Evolutionary conservation across 1,284 basidiomycete species (phyloP).

Genomic region (Rhodotorula sp.): DNA sequence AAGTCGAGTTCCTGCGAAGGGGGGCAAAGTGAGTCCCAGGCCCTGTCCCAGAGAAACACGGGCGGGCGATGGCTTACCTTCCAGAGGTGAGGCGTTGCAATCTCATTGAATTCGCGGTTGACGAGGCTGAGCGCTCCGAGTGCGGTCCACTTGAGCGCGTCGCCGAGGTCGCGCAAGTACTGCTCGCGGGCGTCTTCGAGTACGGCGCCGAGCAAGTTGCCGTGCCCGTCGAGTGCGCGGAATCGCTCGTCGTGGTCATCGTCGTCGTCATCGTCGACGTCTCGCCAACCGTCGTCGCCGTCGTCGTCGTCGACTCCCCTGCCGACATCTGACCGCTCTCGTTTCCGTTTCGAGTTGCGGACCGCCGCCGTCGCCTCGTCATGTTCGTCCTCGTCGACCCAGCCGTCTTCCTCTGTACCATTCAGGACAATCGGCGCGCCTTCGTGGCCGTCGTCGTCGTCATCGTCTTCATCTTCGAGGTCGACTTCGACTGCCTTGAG

Average conservation of each 20-base stretch:
- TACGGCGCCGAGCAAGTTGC: conserved; percentile 2
- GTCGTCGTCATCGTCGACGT: conserved; percentile 1
- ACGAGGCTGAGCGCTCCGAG: conserved; percentile 22
- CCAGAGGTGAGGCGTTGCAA: conserved; percentile 24
- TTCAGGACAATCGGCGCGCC: neutral
- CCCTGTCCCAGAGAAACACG: too few species aligned
- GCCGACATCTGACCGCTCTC: neutral
- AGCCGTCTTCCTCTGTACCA: neutral
- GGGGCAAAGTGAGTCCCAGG: neutral
- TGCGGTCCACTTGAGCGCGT: neutral
- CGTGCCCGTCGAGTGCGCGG: neutral
- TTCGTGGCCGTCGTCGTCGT: conserved; percentile 6
- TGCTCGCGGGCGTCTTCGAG: neutral
- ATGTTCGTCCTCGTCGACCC: conserved; percentile 7
- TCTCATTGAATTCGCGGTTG: conserved; percentile 27
- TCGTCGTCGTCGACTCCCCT: neutral
- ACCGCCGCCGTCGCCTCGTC: neutral
- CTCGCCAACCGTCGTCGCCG: conserved; percentile 6
- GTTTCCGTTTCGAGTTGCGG: neutral
- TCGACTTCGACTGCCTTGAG: conserved; percentile 13
- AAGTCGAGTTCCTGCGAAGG: conserved; percentile 25
- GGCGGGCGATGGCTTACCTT: conserved; percentile 4
- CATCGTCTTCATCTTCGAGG: neutral
- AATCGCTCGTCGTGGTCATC: neutral
- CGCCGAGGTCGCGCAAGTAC: neutral